Conservation (phyloP, 495 filamentous ascomycete genomes). For the Cryomyces antarcticus region DNA sequence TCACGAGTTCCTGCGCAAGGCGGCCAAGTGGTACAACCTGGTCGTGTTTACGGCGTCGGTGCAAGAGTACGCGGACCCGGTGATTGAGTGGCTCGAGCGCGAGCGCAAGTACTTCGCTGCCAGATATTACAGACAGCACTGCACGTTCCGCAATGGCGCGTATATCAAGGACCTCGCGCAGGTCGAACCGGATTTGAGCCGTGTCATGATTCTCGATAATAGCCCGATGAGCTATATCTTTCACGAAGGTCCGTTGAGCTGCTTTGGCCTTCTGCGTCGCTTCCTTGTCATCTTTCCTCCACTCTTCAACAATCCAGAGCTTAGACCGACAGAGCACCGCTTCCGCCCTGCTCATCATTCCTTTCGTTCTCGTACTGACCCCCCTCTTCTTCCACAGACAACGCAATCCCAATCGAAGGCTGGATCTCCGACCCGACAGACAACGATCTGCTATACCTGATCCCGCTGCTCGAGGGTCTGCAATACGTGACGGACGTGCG, state of each 20-base stretch:
- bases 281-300: too few relatives aligned
- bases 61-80: constrained; percentile 95
- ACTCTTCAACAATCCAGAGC: constrained; percentile 5
- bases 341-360: too few relatives aligned
- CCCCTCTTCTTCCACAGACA: too few relatives aligned
- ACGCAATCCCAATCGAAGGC: constrained; percentile 81
- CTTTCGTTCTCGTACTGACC: too few relatives aligned
- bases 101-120: constrained; percentile 88
- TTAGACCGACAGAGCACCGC: too few relatives aligned
- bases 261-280: too few relatives aligned
- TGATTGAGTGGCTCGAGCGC: constrained; percentile 96
- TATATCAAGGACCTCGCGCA: constrained; percentile 96
- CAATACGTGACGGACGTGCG: constrained; percentile 93
- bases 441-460: constrained; percentile 71
- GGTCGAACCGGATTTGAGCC: constrained; percentile 87
- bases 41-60: constrained; percentile 93
- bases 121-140: constrained; percentile 88
- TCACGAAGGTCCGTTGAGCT: constrained; percentile 56
- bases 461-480: constrained; percentile 84
- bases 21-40: constrained; percentile 94
- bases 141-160: constrained; percentile 80
- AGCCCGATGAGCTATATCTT: constrained; percentile 97
- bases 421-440: constrained; percentile 87
- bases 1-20: constrained; percentile 86
- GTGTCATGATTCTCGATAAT: constrained; percentile 97